phyloP scores from a whole-genome alignment of 495 filamentous ascomycete species.

The Emericellopsis terricola region DNA sequence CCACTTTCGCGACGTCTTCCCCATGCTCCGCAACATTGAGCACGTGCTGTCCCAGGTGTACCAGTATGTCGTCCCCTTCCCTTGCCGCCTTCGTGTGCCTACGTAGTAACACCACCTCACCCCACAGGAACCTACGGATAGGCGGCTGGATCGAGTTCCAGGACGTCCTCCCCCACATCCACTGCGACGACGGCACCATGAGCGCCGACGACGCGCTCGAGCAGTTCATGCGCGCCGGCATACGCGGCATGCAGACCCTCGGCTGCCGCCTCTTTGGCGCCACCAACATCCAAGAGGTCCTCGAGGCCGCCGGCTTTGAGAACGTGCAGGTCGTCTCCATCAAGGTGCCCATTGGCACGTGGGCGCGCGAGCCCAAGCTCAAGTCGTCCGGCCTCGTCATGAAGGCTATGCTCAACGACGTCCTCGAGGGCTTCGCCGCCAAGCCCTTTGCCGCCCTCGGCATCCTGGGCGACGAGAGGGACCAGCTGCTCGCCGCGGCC shows the following conservation, averaged over 20 bases:
- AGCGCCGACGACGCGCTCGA: constrained; percentile 16
- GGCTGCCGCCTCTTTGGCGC: constrained; percentile 12
- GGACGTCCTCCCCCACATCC: constrained; percentile 17
- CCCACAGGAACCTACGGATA: constrained; percentile 16
- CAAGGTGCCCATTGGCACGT: constrained; percentile 34
- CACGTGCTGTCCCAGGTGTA: constrained; percentile 18
- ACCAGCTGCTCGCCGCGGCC: constrained; percentile 11
- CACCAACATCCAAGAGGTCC: constrained; percentile 21
- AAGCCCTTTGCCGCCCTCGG: constrained; percentile 25
- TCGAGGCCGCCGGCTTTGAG: constrained; percentile 34
- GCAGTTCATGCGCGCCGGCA: constrained; percentile 11
- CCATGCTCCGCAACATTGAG: constrained; percentile 27
- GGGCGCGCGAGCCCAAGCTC: constrained; percentile 33
- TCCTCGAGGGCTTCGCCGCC: constrained; percentile 28
- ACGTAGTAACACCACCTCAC: not conserved
- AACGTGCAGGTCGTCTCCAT: constrained; percentile 29
- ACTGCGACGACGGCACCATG: constrained; percentile 22
- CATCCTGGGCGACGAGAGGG: constrained; percentile 10
- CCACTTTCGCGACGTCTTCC: constrained; percentile 21
- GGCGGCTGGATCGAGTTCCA: constrained; percentile 25
- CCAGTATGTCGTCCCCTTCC: constrained; percentile 10
- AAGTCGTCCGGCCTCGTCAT: constrained; percentile 30
- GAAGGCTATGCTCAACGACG: constrained; percentile 28
- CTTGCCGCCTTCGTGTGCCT: no score
- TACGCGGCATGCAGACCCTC: constrained; percentile 27